Conservation (phyloP, 2,329 filamentous ascomycete genomes). For the Aspergillus tamarii region DNA sequence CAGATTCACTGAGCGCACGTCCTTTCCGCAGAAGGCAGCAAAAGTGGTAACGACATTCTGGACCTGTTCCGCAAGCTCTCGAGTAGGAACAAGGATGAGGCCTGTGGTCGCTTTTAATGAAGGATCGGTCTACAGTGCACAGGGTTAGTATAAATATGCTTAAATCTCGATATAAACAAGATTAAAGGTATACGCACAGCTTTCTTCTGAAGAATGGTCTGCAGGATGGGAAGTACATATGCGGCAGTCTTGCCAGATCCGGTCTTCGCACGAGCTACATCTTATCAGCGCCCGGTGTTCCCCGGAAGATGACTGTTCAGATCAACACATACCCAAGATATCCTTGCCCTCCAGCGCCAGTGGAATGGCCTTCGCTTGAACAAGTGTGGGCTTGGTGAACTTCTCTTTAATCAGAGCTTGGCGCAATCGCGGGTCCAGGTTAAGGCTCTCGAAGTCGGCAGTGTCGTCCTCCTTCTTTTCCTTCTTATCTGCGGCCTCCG, state of each 20-base stretch:
- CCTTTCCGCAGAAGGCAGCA: slow-evolving; percentile 80
- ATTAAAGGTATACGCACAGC: slow-evolving; percentile 47
- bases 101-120: slow-evolving; percentile 62
- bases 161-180: neutral
- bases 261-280: slow-evolving; percentile 80
- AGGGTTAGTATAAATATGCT: slow-evolving; percentile 6
- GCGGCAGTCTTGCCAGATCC: slow-evolving; percentile 98
- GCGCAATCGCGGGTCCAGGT: slow-evolving; percentile 80
- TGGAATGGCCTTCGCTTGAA: slow-evolving; percentile 86
- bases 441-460: slow-evolving; percentile 72
- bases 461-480: slow-evolving; percentile 34
- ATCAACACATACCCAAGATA: slow-evolving; percentile 62
- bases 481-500: slow-evolving; percentile 32
- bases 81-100: slow-evolving; percentile 91
- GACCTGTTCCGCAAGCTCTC: slow-evolving; percentile 92
- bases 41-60: slow-evolving; percentile 76
- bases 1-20: slow-evolving; percentile 80
- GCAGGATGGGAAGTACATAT: slow-evolving; percentile 86
- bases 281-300: neutral
- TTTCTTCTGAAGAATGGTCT: slow-evolving; percentile 80
- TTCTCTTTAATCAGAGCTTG: slow-evolving; percentile 83
- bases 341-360: slow-evolving; percentile 85
- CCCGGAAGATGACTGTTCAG: too few species aligned
- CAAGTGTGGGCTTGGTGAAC: slow-evolving; percentile 83
- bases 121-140: slow-evolving; percentile 34